Base-by-base conservation (phyloP, 345 rosid genomes). In the Psidium guajava region DNA sequence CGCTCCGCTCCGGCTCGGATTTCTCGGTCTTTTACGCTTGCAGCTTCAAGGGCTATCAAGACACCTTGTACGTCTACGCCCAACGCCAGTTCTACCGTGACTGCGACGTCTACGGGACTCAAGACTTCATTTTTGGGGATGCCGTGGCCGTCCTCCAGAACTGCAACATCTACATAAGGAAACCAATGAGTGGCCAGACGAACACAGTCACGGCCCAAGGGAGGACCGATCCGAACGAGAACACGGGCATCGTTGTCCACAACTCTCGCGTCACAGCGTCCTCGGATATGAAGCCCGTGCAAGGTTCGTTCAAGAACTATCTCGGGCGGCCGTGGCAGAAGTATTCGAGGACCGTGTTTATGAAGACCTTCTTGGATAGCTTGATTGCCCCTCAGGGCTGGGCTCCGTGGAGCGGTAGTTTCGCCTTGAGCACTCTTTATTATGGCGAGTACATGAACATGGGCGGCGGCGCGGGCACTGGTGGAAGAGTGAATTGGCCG, bases 31-130 rank as follows among this genome's bases (percentile, higher is more conserved):
- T 94, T 91, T 94, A 94, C 87, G 57, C 87, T 24, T 95, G 99
- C 84, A 90, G 98, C 89, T 91, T 96, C 94, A 94, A 89, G 88
- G 98, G 98, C 28, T 96, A 95, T 87, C 99, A 96, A 86, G 98
- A 96, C 89, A 96, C 99, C 56, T 87, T 96, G 44, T 96, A 96
- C 80, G 96, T 95, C 54, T 92, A 95, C 88, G 57, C 98, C 24
- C 89, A 91, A 28, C 94, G 98, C 61, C 99, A 96, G 85, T 96
- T 96, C 93, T 95, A 95, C 86, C 93, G 95, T 27, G 81, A 93
- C 86, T 95, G 98, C 57, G 89, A 94, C 89, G 87, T 96, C 20
- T 90, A 94, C 51, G 99, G 99, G 5, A 95, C 97, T 22, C 75
- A 91, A 18, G 99, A 96, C 90, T 92, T 95, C 91, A 91, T 96